Evolutionary conservation across 768 basidiomycete genomes (phyloP).

Genomic region (Lentinula boryana): DNA sequence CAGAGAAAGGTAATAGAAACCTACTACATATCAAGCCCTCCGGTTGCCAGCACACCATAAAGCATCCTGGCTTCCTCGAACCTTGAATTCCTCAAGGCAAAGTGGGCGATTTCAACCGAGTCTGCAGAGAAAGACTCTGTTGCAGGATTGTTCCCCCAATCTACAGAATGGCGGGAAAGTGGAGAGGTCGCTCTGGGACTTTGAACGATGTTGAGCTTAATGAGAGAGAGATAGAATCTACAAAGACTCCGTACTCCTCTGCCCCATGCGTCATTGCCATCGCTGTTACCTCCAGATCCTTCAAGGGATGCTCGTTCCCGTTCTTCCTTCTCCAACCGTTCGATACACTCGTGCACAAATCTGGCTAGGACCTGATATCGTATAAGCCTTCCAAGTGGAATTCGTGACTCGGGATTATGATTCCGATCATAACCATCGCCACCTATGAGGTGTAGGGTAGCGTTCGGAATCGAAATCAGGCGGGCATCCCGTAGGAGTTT

Average conservation of each 20-base stretch:
- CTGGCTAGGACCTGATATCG: slow-evolving; percentile 60
- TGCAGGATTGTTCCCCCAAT: not conserved
- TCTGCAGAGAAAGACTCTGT: slow-evolving; percentile 49
- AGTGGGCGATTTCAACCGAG: slow-evolving; percentile 73
- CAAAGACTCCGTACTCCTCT: slow-evolving; percentile 75
- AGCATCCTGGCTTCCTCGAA: slow-evolving; percentile 74
- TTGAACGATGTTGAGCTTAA: slow-evolving; percentile 54
- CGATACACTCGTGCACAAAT: slow-evolving; percentile 66
- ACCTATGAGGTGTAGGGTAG: slow-evolving; percentile 25
- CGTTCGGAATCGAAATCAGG: slow-evolving; percentile 24
- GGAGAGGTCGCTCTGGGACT: not conserved
- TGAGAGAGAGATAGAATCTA: slow-evolving; percentile 68
- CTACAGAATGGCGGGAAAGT: not conserved
- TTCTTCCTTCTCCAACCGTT: slow-evolving; percentile 67
- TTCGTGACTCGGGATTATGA: not conserved
- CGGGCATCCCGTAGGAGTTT: slow-evolving; percentile 62
- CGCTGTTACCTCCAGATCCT: not conserved
- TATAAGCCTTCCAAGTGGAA: slow-evolving; percentile 45
- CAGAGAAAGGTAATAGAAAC: not conserved
- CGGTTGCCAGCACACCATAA: slow-evolving; percentile 56
- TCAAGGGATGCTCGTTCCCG: slow-evolving; percentile 41
- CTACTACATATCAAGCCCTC: slow-evolving; percentile 3
- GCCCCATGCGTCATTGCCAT: slow-evolving; percentile 68
- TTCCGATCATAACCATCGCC: slow-evolving; percentile 28
- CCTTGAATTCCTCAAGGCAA: slow-evolving; percentile 62